These are phyloP conservation scores for Mariannaea elegans DNA, from an alignment of 2,329 filamentous ascomycete species.

Conservation along the genomic window DNA sequence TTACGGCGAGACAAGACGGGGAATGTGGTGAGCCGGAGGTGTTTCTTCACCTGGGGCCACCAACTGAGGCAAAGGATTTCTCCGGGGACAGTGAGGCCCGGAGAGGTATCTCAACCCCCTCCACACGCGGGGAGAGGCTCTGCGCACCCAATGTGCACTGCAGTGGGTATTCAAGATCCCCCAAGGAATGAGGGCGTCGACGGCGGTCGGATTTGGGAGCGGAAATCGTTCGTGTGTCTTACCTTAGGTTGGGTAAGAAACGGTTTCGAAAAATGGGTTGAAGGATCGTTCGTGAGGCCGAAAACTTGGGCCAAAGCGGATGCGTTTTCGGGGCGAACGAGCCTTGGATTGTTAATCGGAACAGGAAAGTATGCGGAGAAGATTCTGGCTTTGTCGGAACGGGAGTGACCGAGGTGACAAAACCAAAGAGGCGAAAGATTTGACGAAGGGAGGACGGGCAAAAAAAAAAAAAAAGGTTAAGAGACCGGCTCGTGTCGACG, in stretches of 20 bases:
- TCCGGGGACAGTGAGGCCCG: slow-evolving; percentile 29
- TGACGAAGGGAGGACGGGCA: slow-evolving; percentile 24
- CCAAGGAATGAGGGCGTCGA: slow-evolving; percentile 34
- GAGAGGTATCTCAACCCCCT: slow-evolving; percentile 39
- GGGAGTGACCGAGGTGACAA: slow-evolving; percentile 26
- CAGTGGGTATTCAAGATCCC: slow-evolving; percentile 31
- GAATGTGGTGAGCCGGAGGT: slow-evolving; percentile 28
- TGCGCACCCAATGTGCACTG: slow-evolving; percentile 36
- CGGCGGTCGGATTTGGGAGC: slow-evolving; percentile 9
- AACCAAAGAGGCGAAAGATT: slow-evolving; percentile 21
- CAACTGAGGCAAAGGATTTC: slow-evolving; percentile 27
- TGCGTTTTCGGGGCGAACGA: slow-evolving; percentile 7
- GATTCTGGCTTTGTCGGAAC: slow-evolving; percentile 26
- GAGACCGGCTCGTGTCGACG: slow-evolving; percentile 28
- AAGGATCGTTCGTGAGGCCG: slow-evolving; percentile 27
- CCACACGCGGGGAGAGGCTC: slow-evolving; percentile 34
- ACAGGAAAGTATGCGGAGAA: slow-evolving; percentile 25
- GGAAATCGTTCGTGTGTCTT: slow-evolving; percentile 18
- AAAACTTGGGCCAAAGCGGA: slow-evolving; percentile 23
- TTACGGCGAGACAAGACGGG: slow-evolving; percentile 29
- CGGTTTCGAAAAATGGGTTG: slow-evolving; percentile 18
- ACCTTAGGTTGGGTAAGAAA: slow-evolving; percentile 6
- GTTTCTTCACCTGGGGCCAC: slow-evolving; percentile 31
- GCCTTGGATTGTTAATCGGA: slow-evolving; percentile 11
- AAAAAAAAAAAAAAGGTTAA: slow-evolving; percentile 12